Conservation (phyloP, 805 yeast genomes). For the Candida berthetii region DNA sequence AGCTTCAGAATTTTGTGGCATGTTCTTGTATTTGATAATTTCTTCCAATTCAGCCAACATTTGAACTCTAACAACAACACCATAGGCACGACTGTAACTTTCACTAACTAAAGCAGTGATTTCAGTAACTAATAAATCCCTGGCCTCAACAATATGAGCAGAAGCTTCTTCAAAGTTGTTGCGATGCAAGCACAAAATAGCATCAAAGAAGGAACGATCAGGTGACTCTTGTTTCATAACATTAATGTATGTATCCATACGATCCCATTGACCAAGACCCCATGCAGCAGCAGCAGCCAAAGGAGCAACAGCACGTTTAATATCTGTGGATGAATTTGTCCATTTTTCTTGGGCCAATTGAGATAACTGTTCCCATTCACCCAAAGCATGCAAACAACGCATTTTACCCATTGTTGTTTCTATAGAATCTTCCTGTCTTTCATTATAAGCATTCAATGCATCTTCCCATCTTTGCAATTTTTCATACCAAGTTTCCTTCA, state of each 20-base stretch:
- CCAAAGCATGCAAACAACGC: slow-evolving; percentile 97
- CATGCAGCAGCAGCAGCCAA: slow-evolving; percentile 98
- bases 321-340: slow-evolving; percentile 66
- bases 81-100: slow-evolving; percentile 93
- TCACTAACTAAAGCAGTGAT: slow-evolving; percentile 92
- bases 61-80: slow-evolving; percentile 94
- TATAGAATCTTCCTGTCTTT: slow-evolving; percentile 67
- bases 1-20: slow-evolving; percentile 79
- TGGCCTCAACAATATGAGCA: slow-evolving; percentile 71
- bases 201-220: slow-evolving; percentile 91
- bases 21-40: slow-evolving; percentile 79
- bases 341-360: slow-evolving; percentile 84
- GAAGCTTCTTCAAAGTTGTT: slow-evolving; percentile 81
- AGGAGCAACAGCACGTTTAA: slow-evolving; percentile 84
- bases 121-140: slow-evolving; percentile 88
- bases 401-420: slow-evolving; percentile 96
- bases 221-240: slow-evolving; percentile 93
- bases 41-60: slow-evolving; percentile 97
- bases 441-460: slow-evolving; percentile 85
- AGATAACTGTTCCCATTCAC: slow-evolving; percentile 94
- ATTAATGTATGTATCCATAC: slow-evolving; percentile 84
- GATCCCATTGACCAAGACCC: slow-evolving; percentile 97
- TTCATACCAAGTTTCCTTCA: slow-evolving; percentile 97
- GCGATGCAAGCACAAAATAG: slow-evolving; percentile 79
- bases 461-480: slow-evolving; percentile 98